A percentile compares a stretch with the other conserved stretches of the same genome.
phyloP scores from a whole-genome alignment of 1,284 basidiomycete species.

The Coniferiporia weirii region DNA sequence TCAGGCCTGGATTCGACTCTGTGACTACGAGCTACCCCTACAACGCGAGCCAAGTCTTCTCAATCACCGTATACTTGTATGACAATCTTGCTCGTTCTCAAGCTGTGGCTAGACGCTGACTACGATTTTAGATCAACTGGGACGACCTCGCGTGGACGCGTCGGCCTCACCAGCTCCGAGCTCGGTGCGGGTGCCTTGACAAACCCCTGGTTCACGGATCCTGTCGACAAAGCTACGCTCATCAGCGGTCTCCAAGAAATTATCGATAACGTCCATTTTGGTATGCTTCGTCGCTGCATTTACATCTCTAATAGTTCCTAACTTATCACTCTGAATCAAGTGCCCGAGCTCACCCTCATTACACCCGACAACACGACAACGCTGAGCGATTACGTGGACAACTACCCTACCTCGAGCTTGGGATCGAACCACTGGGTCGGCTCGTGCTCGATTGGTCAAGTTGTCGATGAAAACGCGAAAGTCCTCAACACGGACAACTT shows the following conservation, averaged over 20 bases:
- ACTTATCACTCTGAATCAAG: constrained; percentile 25
- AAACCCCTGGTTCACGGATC: constrained; percentile 55
- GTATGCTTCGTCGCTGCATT: constrained; percentile 26
- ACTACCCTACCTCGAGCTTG: constrained; percentile 42
- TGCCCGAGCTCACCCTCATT: constrained; percentile 46
- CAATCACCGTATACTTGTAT: constrained; percentile 53
- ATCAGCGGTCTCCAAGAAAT: constrained; percentile 47
- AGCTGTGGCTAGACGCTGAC: constrained; percentile 5
- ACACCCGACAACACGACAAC: constrained; percentile 55
- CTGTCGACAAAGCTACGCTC: constrained; percentile 47
- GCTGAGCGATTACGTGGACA: constrained; percentile 46
- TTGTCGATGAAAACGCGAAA: constrained; percentile 54
- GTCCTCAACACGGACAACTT: constrained; percentile 56
- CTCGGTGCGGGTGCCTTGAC: constrained; percentile 44
- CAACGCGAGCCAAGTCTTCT: constrained; percentile 53
- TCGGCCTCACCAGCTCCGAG: constrained; percentile 49
- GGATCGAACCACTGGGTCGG: constrained; percentile 60
- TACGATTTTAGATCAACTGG: constrained; percentile 40
- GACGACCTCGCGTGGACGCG: constrained; percentile 55
- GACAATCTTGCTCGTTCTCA: constrained; percentile 20
- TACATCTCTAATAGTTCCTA: not conserved
- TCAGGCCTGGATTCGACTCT: constrained; percentile 56
- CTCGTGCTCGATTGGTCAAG: constrained; percentile 32
- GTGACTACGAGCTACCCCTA: constrained; percentile 45
- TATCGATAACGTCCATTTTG: constrained; percentile 33